Base-by-base conservation (phyloP, 148 eudicot species). In the Heliamphora exappendiculata region DNA sequence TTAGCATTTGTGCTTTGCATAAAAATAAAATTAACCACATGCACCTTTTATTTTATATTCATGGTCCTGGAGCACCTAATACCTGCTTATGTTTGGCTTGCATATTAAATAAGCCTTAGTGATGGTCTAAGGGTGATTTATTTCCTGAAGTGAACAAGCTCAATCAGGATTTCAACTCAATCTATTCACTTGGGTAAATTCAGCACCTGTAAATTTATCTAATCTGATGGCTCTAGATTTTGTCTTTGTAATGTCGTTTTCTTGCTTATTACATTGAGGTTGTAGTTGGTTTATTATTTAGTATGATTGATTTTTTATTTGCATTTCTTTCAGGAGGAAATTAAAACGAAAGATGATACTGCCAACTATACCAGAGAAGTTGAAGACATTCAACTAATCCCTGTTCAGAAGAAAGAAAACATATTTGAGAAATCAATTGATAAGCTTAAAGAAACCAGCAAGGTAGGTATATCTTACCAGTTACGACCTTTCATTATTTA, bases 361-460 rank as follows among this genome's bases (percentile, higher is more conserved):
- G 57, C 82, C 58, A 79, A 20, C 16, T 77, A 78, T 75, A 24
- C 71, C 45, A 80, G 50, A 24, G 80, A 78, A 59, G 75, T 67
- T 78, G 75, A 79, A 78, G 80, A 84, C 37, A 20, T 67, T 74
- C 87, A 59, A 78, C 73, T 88, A 72, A 86, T 89, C 44, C 74
- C 73, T 20, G 84, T 83, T 80, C 86, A 84, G 80, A 90, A 92
- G 86, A 86, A 89, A 76, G 93, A 78, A 31, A 85, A 82, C 82
- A 78, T 96, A 9, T 86, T 96, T 78, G 95, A 72, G 76, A 91
- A 84, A 72, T 96, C 99, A 65, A 64, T 96, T 78, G 90, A 88
- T 76, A 93, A 90, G 84, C 88, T 96, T 69, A 96, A 86, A 86
- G 94, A 87, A 83, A 86, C 98, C 6, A 90, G 86, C 88, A 90